Evolutionary conservation across 345 rosid genomes (phyloP), one percentile per base, ranked within the genome.

Genomic region (Heritiera littoralis): DNA sequence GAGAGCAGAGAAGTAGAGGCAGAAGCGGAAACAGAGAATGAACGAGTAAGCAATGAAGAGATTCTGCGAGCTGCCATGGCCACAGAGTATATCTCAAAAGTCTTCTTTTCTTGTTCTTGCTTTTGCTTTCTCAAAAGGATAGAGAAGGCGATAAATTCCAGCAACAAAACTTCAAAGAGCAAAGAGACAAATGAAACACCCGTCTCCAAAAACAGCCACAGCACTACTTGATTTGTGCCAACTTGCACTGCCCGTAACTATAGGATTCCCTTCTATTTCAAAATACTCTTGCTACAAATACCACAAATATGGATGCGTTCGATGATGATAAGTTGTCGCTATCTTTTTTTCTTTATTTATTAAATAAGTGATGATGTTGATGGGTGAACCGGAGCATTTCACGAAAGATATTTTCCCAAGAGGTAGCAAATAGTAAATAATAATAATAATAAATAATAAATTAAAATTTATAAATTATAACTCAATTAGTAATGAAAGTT

Each of bases 1-100:
- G 86, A 85, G 77, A 83, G 71, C 72, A 81, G 74, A 78, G 85
- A 89, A 79, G 84, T 46, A 78, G 83, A 76, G 66, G 32, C 48
- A 72, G 87, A 84, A 18, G 86, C 83, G 52, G 72, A 65, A 84
- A 86, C 78, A 72, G 89, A 83, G 63, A 86, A 52, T 17, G 92
- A 87, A 81, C 91, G 89, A 76, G 89, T 77, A 10, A 91, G 77
- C 9, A 91, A 81, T 72, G 89, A 85, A 59, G 91, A 84, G 49
- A 88, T 78, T 85, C 90, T 88, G 60, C 89, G 88, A 87, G 91
- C 86, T 18, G 93, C 92, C 93, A 91, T 89, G 71, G 82, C 86
- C 66, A 52, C 52, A 49, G n/a, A 43, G n/a, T 5, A 7, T 51
- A 6, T 55, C 28, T 52, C 64, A 11, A 23, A 69, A 48, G 12